These are phyloP conservation scores for Hordeum marinum DNA, from an alignment of 176 grass and related monocot species.

Conservation along the genomic window DNA sequence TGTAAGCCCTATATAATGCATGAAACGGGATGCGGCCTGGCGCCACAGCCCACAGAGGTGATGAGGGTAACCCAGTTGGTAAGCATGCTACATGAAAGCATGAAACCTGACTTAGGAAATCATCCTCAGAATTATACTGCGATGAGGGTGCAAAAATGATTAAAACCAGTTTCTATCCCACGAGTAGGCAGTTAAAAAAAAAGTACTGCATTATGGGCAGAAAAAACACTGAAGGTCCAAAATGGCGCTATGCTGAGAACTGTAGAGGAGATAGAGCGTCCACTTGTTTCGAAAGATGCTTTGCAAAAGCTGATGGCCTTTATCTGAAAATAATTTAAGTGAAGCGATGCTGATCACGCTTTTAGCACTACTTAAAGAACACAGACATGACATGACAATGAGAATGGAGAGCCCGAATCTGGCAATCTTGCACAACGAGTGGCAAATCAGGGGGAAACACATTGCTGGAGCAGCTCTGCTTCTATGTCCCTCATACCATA, in stretches of 20 bases:
- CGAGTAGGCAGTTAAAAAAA: no score
- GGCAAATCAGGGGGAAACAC: neutral
- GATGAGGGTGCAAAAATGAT: no score
- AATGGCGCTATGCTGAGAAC: neutral
- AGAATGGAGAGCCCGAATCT: neutral
- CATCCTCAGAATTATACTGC: no score
- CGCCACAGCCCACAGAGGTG: no score
- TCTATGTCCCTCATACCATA: no score
- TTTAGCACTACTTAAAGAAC: neutral
- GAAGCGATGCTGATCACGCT: neutral
- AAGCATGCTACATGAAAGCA: no score
- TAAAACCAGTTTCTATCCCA: no score
- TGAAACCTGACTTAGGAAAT: no score
- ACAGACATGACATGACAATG: neutral
- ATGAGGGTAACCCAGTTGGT: no score
- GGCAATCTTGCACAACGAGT: neutral
- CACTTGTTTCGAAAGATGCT: neutral
- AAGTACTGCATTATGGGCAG: no score
- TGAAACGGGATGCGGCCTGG: no score
- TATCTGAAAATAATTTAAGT: neutral
- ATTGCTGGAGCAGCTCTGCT: neutral
- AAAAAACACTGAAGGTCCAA: neutral
- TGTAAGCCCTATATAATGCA: no score
- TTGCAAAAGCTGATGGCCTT: neutral
- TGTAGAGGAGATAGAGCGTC: neutral